A percentile compares a stretch with the other conserved stretches of the same genome.
These are phyloP conservation scores for Lactifluus piperatus DNA, from an alignment of 768 basidiomycete genomes.

Conservation along the genomic window DNA sequence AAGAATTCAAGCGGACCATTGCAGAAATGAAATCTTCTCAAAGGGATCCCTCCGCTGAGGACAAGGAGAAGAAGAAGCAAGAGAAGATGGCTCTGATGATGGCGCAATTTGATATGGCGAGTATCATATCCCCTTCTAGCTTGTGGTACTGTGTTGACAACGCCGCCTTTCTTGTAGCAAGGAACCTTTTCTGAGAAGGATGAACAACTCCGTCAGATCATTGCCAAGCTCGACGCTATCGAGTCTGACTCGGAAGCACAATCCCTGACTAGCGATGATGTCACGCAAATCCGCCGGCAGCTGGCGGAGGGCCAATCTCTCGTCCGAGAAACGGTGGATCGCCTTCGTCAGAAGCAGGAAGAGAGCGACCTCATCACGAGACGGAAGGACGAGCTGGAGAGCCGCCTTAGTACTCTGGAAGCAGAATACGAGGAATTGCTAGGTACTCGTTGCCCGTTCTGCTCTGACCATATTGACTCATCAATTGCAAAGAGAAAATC, in stretches of 20 bases:
- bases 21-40: slow-evolving; percentile 71
- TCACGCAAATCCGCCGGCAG: slow-evolving; percentile 77
- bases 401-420: slow-evolving; percentile 70
- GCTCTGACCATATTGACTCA: slow-evolving; percentile 12
- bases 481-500: slow-evolving; percentile 61
- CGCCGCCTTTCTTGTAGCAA: slow-evolving; percentile 41
- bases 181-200: slow-evolving; percentile 95
- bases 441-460: slow-evolving; percentile 41
- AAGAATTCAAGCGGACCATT: slow-evolving; percentile 78
- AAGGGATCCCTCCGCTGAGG: slow-evolving; percentile 82
- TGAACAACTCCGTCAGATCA: slow-evolving; percentile 78
- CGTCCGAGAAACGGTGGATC: slow-evolving; percentile 82
- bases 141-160: slow-evolving; percentile 10
- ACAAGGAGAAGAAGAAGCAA: slow-evolving; percentile 97
- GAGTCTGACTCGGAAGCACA: slow-evolving; percentile 50
- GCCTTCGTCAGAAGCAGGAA: slow-evolving; percentile 82
- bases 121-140: slow-evolving; percentile 25
- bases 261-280: slow-evolving; percentile 62
- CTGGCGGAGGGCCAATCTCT: slow-evolving; percentile 82
- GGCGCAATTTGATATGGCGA: slow-evolving; percentile 94
- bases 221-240: slow-evolving; percentile 77
- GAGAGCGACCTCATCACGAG: slow-evolving; percentile 81
- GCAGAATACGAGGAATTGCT: slow-evolving; percentile 95
- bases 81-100: slow-evolving; percentile 99
- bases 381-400: slow-evolving; percentile 82